A percentile compares a stretch with the other conserved stretches of the same genome.
These are phyloP conservation scores for Leccinum variicolor DNA, from an alignment of 768 basidiomycete genomes.

Conservation along the genomic window DNA sequence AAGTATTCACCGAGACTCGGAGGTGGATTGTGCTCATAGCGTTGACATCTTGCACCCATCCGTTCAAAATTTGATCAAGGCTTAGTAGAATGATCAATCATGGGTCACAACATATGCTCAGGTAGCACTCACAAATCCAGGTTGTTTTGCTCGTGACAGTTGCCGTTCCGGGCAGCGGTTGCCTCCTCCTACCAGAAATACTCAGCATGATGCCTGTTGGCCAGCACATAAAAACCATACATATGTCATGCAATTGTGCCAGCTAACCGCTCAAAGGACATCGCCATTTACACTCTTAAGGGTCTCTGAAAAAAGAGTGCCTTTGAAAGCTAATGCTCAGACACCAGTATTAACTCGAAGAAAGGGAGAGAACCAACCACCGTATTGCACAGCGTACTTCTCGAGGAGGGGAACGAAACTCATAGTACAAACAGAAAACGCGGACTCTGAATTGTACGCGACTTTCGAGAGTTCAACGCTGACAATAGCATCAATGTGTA, in stretches of 20 bases:
- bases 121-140: no score
- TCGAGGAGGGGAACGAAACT: constrained; percentile 53
- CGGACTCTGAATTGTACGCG: constrained; percentile 43
- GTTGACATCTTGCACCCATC: constrained; percentile 62
- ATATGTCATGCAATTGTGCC: no score
- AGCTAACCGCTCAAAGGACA: no score
- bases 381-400: constrained; percentile 47
- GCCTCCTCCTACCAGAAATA: no score
- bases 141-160: no score
- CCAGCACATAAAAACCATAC: no score
- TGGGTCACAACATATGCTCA: no score
- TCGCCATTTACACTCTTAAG: no score
- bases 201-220: no score
- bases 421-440: constrained; percentile 62
- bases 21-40: constrained; percentile 41
- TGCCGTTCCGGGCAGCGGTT: no score
- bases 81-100: constrained; percentile 34
- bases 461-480: constrained; percentile 45
- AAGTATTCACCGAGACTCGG: constrained; percentile 69
- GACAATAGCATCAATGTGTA: constrained; percentile 52
- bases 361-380: constrained; percentile 29
- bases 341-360: neutral
- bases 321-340: no score
- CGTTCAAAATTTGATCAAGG: constrained; percentile 68
- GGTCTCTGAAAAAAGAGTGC: no score